Conservation (phyloP, 495 filamentous ascomycete species). For the Mytilinidion resinicola region DNA sequence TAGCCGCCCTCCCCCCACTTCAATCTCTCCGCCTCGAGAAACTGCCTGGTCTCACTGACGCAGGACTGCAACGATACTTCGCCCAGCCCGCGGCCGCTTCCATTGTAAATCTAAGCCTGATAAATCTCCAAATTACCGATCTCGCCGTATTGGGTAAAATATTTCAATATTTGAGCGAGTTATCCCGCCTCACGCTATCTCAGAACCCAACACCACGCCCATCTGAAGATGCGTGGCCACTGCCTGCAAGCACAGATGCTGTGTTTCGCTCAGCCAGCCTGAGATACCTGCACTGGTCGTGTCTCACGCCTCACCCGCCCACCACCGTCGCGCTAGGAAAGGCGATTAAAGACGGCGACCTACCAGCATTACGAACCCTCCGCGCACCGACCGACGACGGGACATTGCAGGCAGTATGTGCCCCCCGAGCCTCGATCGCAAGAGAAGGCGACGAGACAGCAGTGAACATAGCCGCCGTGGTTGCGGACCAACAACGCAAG, state of each 20-base stretch:
- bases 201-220: slow-evolving; percentile 52
- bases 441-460: too few relatives aligned
- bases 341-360: slow-evolving; percentile 61
- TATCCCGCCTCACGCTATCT: slow-evolving; percentile 63
- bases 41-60: slow-evolving; percentile 69
- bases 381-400: slow-evolving; percentile 47
- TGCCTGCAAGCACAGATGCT: slow-evolving; percentile 56
- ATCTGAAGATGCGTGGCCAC: slow-evolving; percentile 35
- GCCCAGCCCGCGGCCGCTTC: slow-evolving; percentile 22
- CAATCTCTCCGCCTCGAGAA: slow-evolving; percentile 68
- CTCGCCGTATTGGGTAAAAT: slow-evolving; percentile 80
- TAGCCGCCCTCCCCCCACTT: slow-evolving; percentile 65
- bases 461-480: too few relatives aligned
- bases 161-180: slow-evolving; percentile 55
- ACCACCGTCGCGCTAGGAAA: slow-evolving; percentile 68
- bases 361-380: slow-evolving; percentile 61
- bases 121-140: slow-evolving; percentile 83
- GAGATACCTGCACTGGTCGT: slow-evolving; percentile 74
- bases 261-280: slow-evolving; percentile 64
- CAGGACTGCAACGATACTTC: slow-evolving; percentile 67
- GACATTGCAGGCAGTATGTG: slow-evolving; percentile 30
- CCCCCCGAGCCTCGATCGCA: slow-evolving; percentile 19
- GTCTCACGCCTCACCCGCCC: slow-evolving; percentile 44
- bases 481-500: too few relatives aligned
- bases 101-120: slow-evolving; percentile 38